Evolutionary conservation across 306 rosid genomes (phyloP).

Genomic region (Quercus robur): DNA sequence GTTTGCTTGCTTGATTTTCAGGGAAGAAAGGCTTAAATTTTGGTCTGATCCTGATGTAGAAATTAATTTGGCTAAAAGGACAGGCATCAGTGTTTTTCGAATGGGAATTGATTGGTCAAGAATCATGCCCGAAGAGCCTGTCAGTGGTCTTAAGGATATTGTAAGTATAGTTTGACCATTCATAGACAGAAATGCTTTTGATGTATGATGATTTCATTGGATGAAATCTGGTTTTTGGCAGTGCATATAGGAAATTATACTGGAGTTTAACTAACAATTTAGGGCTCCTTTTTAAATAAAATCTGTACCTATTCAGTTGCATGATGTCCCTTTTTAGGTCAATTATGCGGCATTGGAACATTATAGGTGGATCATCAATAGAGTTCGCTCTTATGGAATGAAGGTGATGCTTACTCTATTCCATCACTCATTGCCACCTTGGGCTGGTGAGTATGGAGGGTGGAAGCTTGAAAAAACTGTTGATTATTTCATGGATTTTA

Average conservation of each 20-base stretch:
- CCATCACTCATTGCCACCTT: conserved; percentile 94
- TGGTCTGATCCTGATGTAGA: conserved; percentile 99
- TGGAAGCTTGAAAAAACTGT: conserved; percentile 96
- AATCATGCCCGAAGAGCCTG: conserved; percentile 82
- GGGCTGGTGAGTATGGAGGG: conserved; percentile 98
- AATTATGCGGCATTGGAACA: conserved; percentile 95
- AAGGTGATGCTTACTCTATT: conserved; percentile 97
- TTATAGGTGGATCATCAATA: conserved; percentile 87
- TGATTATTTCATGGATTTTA: conserved; percentile 85
- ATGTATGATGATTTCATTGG: background rate
- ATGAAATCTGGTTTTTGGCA: background rate
- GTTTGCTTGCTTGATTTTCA: conserved; percentile 43
- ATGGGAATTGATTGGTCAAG: conserved; percentile 99
- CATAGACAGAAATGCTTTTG: conserved; percentile 12
- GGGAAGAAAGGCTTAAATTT: conserved; percentile 95
- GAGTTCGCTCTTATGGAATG: conserved; percentile 83
- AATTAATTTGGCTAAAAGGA: conserved; percentile 75
- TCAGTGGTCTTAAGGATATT: conserved; percentile 51
- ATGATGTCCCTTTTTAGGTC: conserved; percentile 44
- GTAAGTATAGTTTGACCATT: conserved; percentile 49
- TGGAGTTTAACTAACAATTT: conserved; percentile 1
- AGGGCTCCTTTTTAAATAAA: conserved; percentile 1
- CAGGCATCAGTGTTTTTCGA: conserved; percentile 80
- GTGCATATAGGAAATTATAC: background rate
- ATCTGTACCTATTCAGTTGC: conserved; percentile 17